These are phyloP conservation scores for Psidium guajava DNA, from an alignment of 345 rosid genomes.

Conservation along the genomic window DNA sequence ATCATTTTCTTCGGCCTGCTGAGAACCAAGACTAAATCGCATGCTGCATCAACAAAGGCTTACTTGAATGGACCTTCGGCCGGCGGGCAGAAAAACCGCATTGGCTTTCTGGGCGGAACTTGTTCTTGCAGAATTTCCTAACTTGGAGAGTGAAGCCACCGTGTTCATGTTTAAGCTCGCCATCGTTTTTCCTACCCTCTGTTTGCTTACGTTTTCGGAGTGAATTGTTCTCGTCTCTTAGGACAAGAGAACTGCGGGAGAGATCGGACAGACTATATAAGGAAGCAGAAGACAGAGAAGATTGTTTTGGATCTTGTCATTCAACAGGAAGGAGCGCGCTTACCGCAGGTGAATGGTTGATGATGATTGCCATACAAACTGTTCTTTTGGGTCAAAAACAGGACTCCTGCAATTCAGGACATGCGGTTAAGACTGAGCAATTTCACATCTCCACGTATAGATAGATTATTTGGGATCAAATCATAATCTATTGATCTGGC, in stretches of 20 bases:
- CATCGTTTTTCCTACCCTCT: background rate
- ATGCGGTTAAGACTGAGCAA: background rate
- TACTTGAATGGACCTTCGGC: conserved; percentile 9
- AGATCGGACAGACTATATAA: background rate
- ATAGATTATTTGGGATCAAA: background rate
- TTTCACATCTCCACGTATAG: background rate
- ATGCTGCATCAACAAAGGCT: background rate
- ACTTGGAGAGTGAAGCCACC: background rate
- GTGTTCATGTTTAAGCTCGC: background rate
- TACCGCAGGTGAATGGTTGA: background rate
- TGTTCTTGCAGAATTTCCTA: background rate
- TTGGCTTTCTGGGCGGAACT: background rate
- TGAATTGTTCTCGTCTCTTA: background rate
- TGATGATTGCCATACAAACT: background rate
- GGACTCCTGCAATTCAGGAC: background rate
- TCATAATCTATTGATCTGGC: background rate
- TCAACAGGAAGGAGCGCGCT: background rate
- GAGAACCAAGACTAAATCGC: background rate
- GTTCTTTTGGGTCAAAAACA: background rate
- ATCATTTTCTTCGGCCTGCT: background rate
- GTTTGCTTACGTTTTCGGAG: background rate
- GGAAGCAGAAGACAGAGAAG: background rate
- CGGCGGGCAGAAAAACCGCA: background rate
- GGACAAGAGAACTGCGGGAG: background rate
- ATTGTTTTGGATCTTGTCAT: background rate